Conservation (phyloP, 2,329 filamentous ascomycete genomes). For the Grosmannia huntii region DNA sequence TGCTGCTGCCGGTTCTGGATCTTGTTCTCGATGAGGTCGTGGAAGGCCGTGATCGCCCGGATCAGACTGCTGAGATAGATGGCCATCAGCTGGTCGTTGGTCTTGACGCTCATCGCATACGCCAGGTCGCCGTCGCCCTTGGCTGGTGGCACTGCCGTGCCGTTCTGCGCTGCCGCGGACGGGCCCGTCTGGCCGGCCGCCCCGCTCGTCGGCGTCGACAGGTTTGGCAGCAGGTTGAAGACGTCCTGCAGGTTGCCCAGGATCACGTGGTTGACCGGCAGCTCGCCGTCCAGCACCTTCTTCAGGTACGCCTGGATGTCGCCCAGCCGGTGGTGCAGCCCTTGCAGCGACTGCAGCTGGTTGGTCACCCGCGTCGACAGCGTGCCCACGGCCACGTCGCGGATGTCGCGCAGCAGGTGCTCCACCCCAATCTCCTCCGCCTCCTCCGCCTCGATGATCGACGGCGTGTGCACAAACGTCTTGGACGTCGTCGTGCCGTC, state of each 20-base stretch:
- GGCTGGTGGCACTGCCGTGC: slow-evolving; percentile 21
- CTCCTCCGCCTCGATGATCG: slow-evolving; percentile 96
- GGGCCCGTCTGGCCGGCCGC: slow-evolving; percentile 30
- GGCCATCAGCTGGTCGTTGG: slow-evolving; percentile 96
- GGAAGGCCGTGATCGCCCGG: slow-evolving; percentile 94
- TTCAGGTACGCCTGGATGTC: slow-evolving; percentile 94
- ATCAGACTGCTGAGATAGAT: slow-evolving; percentile 97
- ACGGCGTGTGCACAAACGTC: slow-evolving; percentile 97
- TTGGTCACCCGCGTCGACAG: slow-evolving; percentile 94
- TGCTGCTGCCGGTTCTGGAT: slow-evolving; percentile 97
- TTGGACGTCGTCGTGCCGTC: slow-evolving; percentile 94
- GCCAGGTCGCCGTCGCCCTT: slow-evolving; percentile 71
- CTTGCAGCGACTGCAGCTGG: slow-evolving; percentile 93
- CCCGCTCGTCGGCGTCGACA: slow-evolving; percentile 60
- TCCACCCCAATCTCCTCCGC: slow-evolving; percentile 98
- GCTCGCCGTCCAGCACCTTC: slow-evolving; percentile 83
- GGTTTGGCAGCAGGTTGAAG: slow-evolving; percentile 94
- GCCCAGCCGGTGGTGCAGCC: slow-evolving; percentile 82
- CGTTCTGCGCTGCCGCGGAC: slow-evolving; percentile 23
- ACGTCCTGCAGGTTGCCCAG: slow-evolving; percentile 97
- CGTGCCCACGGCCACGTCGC: slow-evolving; percentile 93
- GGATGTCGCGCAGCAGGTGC: slow-evolving; percentile 92
- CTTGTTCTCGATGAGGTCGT: slow-evolving; percentile 99
- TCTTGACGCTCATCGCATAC: slow-evolving; percentile 97
- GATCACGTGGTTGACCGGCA: slow-evolving; percentile 95